phyloP scores from a whole-genome alignment of 2,329 filamentous ascomycete genomes.

The Hymenotorrendiella dingleyae region DNA sequence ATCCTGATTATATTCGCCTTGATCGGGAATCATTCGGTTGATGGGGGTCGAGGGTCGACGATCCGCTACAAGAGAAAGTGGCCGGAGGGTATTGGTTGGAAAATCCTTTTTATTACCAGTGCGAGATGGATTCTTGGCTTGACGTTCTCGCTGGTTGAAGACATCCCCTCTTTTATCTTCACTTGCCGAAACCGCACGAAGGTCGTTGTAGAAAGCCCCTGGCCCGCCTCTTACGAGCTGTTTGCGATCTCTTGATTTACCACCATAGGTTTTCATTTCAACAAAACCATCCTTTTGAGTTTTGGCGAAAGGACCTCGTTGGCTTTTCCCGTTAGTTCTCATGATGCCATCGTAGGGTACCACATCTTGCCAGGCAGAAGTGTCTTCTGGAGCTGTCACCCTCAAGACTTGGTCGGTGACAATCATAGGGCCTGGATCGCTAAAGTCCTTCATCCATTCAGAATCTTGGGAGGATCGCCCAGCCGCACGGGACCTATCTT shows the following conservation, averaged over 20 bases:
- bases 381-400: not conserved
- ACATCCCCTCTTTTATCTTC: constrained; percentile 1
- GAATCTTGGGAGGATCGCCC: not conserved
- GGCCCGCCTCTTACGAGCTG: constrained; percentile 18
- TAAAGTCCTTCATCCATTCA: constrained; percentile 17
- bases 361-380: not conserved
- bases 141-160: constrained; percentile 4
- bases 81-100: constrained; percentile 19
- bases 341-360: constrained; percentile 12
- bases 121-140: not conserved
- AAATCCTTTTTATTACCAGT: constrained; percentile 13
- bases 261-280: constrained; percentile 5
- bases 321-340: not conserved
- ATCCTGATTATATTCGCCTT: constrained; percentile 2
- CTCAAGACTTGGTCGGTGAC: constrained; percentile 4
- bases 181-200: constrained; percentile 13
- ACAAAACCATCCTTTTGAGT: constrained; percentile 8
- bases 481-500: not conserved
- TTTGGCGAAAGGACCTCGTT: constrained; percentile 8
- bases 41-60: constrained; percentile 10
- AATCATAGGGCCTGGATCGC: constrained; percentile 14
- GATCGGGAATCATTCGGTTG: not conserved
- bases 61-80: constrained; percentile 19
- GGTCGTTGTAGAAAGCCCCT: constrained; percentile 24
- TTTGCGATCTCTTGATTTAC: constrained; percentile 6